Conservation (phyloP, 2,329 filamentous ascomycete species). For the Penicillium sp. region DNA sequence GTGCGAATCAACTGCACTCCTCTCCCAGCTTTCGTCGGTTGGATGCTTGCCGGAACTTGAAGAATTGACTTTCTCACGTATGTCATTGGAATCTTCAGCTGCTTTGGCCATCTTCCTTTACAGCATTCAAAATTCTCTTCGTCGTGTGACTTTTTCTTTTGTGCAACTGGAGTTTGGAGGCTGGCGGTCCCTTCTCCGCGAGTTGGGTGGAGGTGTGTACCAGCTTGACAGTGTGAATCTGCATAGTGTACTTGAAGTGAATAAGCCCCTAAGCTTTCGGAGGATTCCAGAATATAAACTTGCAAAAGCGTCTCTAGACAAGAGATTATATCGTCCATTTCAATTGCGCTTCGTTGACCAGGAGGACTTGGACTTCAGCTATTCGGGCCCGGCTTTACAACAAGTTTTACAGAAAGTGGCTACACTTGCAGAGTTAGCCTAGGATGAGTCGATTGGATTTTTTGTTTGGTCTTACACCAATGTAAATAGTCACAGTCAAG, state of each 20-base stretch:
- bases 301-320: not conserved
- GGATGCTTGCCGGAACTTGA: not conserved
- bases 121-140: not conserved
- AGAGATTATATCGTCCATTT: not conserved
- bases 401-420: not conserved
- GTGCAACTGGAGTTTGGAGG: not conserved
- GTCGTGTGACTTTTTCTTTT: not conserved
- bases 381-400: not conserved
- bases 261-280: not conserved
- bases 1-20: not conserved
- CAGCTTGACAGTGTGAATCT: not conserved
- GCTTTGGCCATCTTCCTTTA: not conserved
- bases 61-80: not conserved
- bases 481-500: not conserved
- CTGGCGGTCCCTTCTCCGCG: not conserved
- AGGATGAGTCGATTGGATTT: not conserved
- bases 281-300: not conserved
- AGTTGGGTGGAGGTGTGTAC: not conserved
- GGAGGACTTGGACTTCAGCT: not conserved
- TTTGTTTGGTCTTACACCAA: not conserved
- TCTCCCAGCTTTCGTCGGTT: not conserved
- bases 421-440: not conserved
- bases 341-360: not conserved
- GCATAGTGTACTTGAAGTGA: not conserved
- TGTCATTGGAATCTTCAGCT: not conserved